A percentile compares a stretch with the other conserved stretches of the same genome.
Conservation (phyloP, 1,284 basidiomycete genomes). For the Cutaneotrichosporon curvatum region DNA sequence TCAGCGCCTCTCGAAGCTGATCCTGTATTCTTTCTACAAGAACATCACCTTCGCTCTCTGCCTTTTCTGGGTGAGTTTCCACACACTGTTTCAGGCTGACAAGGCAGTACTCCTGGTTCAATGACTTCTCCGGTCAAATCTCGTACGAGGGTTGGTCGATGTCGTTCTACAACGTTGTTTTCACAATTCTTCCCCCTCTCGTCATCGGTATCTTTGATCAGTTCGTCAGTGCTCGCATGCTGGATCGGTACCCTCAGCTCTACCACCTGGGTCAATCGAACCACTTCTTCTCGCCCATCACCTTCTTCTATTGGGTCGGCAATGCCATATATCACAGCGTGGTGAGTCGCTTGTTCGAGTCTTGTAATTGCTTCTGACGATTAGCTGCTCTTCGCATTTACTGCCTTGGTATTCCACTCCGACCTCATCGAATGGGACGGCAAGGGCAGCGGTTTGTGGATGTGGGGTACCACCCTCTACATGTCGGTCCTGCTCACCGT, state of each 20-base stretch:
- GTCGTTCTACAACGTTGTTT: conserved; percentile 85
- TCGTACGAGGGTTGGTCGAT: conserved; percentile 98
- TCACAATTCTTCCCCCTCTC: conserved; percentile 89
- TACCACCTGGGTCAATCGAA: conserved; percentile 90
- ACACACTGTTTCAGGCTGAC: not conserved
- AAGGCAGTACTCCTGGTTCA: conserved; percentile 86
- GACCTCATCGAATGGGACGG: conserved; percentile 76
- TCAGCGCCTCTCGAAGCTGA: conserved; percentile 85
- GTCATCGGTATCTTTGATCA: conserved; percentile 98
- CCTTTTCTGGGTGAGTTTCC: conserved; percentile 83
- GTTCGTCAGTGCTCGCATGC: conserved; percentile 90
- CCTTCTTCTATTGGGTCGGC: conserved; percentile 91
- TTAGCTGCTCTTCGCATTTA: conserved; percentile 79
- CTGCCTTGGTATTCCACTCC: conserved; percentile 83
- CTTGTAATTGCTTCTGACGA: not conserved
- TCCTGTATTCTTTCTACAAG: conserved; percentile 93
- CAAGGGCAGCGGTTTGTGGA: conserved; percentile 85
- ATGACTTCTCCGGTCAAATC: conserved; percentile 97
- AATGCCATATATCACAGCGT: conserved; percentile 93
- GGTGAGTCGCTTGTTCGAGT: conserved; percentile 50
- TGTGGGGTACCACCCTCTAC: conserved; percentile 95
- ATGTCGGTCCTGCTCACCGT: conserved; percentile 89
- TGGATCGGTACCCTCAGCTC: conserved; percentile 95
- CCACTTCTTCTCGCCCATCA: conserved; percentile 79
- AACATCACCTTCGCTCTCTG: conserved; percentile 98